Evolutionary conservation across 2,329 filamentous ascomycete genomes (phyloP), one percentile per base, ranked within the genome.

Genomic region (Cyphellophora europaea): DNA sequence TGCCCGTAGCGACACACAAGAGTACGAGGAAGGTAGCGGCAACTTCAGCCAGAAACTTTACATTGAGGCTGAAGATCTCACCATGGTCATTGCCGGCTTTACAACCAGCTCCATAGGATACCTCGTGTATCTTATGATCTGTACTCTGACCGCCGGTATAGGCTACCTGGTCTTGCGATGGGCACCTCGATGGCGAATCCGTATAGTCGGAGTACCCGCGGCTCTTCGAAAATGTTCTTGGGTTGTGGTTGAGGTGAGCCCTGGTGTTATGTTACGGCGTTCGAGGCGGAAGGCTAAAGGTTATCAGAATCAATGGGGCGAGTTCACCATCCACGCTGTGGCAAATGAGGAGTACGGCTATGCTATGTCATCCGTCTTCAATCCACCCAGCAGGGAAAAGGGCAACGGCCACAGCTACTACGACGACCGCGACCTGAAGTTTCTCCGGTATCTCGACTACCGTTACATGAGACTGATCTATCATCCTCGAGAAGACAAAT

Each of bases 381-480:
- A 62, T 10, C 50, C 55, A 15, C 48, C 57, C 57, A 13, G 77
- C 72, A 55, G 74, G 67, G 32, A 72, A 66, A 38, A 65, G 67
- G 3, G 53, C 74, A 38, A 75, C 14, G 82, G 91, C 36, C 73
- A 72, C 50, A 76, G 82, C 39, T 78, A 83, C 50, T 75, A 79
- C 27, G 67, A 71, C 38, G 86, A 93, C 50, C 86, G 86, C 2
- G 71, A 91, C 15, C 65, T 98, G 44, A 69, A 74, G 11, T 66
- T 80, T 40, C 69, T 98, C 12, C 77, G 81, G 16, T 82, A 79
- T 35, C 65, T 98, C 38, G 85, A 93, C 52, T 98, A 96, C 58
- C 80, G 91, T 46, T 96, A 98, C 54, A 81, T 98, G 43, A 82
- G 86, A 32, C 87, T 98, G 50, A 89, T 82, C 54, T 96, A 83